These are phyloP conservation scores for Sphagnum tenellum DNA, from an alignment of 225 moss, liverwort and hornwort genomes.

Conservation along the genomic window DNA sequence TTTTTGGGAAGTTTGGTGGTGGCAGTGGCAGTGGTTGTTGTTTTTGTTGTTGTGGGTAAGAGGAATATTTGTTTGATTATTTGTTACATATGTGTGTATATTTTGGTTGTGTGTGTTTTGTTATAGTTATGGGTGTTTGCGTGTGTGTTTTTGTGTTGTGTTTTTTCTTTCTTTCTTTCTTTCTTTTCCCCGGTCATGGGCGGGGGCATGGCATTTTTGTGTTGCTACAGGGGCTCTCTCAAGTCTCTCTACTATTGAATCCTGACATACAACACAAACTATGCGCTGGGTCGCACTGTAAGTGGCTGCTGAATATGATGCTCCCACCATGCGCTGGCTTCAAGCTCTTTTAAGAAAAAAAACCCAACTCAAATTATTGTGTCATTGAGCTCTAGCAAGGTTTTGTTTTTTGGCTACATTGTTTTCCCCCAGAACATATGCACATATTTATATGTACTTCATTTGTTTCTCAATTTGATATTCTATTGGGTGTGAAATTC, in stretches of 20 bases:
- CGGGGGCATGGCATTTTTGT: slow-evolving; percentile 7
- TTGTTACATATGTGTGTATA: neutral
- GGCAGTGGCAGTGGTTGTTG: neutral
- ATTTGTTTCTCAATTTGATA: neutral
- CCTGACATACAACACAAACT: slow-evolving; percentile 3
- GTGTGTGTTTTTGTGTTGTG: neutral
- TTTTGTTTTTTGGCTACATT: neutral
- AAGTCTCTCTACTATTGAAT: slow-evolving; percentile 9
- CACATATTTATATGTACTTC: neutral
- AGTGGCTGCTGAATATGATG: slow-evolving; percentile 5
- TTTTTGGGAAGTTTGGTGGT: no score
- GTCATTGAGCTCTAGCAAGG: no score
- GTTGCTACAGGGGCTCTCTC: slow-evolving; percentile 11
- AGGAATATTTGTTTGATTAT: neutral
- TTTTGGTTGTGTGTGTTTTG: neutral
- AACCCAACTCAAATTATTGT: no score
- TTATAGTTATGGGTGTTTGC: neutral
- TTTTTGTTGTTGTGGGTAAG: neutral
- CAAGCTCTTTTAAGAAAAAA: no score
- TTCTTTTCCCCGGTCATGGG: slow-evolving; percentile 10
- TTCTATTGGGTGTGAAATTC: neutral
- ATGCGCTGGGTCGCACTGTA: slow-evolving; percentile 11
- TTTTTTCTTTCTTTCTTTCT: neutral
- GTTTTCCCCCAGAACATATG: neutral
- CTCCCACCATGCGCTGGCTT: neutral